A percentile compares a stretch with the other conserved stretches of the same genome.
phyloP scores from a whole-genome alignment of 768 basidiomycete species.

The Mycena filopes region DNA sequence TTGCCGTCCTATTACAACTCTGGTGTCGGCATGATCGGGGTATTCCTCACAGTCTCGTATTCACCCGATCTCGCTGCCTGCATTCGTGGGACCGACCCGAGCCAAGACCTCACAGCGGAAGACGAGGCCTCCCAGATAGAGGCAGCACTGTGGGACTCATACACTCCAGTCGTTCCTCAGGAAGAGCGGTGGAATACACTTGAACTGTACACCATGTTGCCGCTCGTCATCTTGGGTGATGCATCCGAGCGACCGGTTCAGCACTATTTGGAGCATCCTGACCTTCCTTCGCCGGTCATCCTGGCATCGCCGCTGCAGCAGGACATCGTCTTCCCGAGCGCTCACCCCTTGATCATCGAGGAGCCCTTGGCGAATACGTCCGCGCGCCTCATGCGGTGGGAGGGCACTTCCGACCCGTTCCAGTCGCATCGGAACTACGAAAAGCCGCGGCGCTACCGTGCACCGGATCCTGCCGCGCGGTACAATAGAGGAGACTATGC shows the following conservation, averaged over 20 bases:
- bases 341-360: neutral
- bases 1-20: slow-evolving; percentile 13
- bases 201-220: neutral
- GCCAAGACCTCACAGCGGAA: neutral
- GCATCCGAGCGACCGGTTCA: neutral
- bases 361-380: slow-evolving; percentile 12
- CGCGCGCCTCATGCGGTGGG: slow-evolving; percentile 9
- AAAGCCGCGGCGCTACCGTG: too few relatives aligned
- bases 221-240: neutral
- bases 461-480: slow-evolving; percentile 8
- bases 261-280: slow-evolving; percentile 13
- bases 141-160: slow-evolving; percentile 14
- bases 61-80: neutral
- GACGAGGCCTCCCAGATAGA: neutral
- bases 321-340: neutral
- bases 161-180: neutral
- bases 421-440: neutral
- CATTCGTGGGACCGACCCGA: neutral
- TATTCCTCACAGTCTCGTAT: neutral
- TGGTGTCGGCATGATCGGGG: neutral
- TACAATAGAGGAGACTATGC: slow-evolving; percentile 7
- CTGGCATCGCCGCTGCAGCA: neutral
- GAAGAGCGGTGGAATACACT: neutral
- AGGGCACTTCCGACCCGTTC: slow-evolving; percentile 4
- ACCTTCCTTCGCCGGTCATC: neutral